Percentiles rank a stretch among this genome's conserved stretches.
phyloP scores from a whole-genome alignment of 305 asterid genomes.

The Fraxinus platypoda region DNA sequence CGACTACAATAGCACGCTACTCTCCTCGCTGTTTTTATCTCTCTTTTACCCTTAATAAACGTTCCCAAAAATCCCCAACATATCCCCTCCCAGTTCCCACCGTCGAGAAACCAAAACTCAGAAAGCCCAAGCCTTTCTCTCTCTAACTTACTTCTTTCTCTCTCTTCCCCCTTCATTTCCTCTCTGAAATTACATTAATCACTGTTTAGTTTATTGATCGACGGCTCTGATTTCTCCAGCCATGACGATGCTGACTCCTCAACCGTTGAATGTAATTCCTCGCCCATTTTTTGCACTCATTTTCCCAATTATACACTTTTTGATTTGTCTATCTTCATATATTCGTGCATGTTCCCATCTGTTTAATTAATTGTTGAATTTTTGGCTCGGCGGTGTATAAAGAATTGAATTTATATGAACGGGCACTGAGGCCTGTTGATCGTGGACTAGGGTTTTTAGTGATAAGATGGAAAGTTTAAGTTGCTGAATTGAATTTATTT shows the following conservation, averaged over 20 bases:
- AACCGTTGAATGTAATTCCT: constrained; percentile 51
- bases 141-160: constrained; percentile 23
- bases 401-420: constrained; percentile 6
- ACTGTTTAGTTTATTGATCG: constrained; percentile 35
- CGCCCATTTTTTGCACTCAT: constrained; percentile 7
- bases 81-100: constrained; percentile 34
- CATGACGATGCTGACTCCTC: constrained; percentile 64
- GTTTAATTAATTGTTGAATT: constrained; percentile 8
- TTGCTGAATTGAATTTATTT: constrained; percentile 30
- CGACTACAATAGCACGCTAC: background rate
- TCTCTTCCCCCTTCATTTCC: constrained; percentile 14
- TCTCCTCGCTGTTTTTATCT: constrained; percentile 1
- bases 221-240: constrained; percentile 33
- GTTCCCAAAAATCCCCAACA: constrained; percentile 24
- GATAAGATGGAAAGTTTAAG: constrained; percentile 32
- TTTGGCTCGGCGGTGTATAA: constrained; percentile 25
- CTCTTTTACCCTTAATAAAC: constrained; percentile 30
- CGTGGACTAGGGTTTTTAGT: constrained; percentile 71
- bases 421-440: constrained; percentile 20
- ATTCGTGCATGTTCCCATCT: constrained; percentile 24
- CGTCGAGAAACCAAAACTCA: constrained; percentile 15
- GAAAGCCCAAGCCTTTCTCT: constrained; percentile 32
- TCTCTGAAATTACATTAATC: constrained; percentile 20
- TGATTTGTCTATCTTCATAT: constrained; percentile 8
- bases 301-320: background rate